Base-by-base conservation (phyloP, 2,329 filamentous ascomycete species). In the Botrytis tulipae region DNA sequence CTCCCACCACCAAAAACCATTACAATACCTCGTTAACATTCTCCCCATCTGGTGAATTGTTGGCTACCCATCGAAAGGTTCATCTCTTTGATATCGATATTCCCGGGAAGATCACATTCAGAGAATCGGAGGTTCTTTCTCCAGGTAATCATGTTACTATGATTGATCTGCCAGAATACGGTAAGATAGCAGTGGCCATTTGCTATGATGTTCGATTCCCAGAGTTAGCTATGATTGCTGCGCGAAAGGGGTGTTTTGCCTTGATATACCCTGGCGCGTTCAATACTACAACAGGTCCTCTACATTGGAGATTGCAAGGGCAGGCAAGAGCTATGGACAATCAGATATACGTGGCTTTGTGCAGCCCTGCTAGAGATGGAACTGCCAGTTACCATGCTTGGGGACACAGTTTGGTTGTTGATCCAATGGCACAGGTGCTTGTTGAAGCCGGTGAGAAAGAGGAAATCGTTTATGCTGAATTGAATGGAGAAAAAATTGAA, bases 1-100 rank as follows among this genome's bases (percentile, higher is more conserved):
- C 90, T 73, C 85, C 87, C 10, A 80, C 84, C 18, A 88, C 85
- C 25, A 83, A 83, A 73, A 92, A 93, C 78, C 92, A 95, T 84
- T 97, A 96, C 87, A 99, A 99, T 84, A 98, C 96, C 4, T 92
- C 90, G 42, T 85, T 99, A 65, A 90, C 92, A 12, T 99, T 99
- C 83, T 89, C 87, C 0, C 95, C 94, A 0, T 84, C 87, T 16
- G 96, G 96, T 6, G 82, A 87, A n/a, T 86, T 98, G 67, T 86
- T 99, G n/a, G 93, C 90, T 9, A 93, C 91, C 3, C 95, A 98
- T 82, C 90, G 96, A 78, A 99, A 99, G 85, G 91, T 96, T 61
- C 96, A 99, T 83, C 87, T 99, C 61, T 99, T 99, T 83, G 96
- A 98, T 83, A 99, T 99, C 79, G 92, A 97, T 82, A 98, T 99